phyloP scores from a whole-genome alignment of 352 stramenopile genomes.

The Phytophthora agathidicida region DNA sequence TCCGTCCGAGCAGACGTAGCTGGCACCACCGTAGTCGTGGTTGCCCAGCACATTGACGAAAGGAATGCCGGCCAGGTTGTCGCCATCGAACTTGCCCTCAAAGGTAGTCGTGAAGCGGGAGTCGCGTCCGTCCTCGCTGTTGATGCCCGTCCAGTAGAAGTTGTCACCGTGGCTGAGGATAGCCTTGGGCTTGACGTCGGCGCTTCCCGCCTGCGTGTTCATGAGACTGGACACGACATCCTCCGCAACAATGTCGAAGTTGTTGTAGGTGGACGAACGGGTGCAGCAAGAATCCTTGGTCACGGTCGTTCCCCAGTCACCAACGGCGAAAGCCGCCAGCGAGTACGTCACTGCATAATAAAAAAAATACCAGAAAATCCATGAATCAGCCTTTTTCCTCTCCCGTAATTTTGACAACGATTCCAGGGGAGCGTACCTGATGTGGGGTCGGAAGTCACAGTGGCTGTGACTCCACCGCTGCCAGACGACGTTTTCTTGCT shows the following conservation, averaged over 20 bases:
- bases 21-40: constrained; percentile 73
- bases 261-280: constrained; percentile 54
- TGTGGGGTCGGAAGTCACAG: constrained; percentile 36
- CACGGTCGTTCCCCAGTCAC: constrained; percentile 75
- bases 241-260: constrained; percentile 69
- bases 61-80: constrained; percentile 49
- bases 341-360: constrained; percentile 46
- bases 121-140: constrained; percentile 43
- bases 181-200: constrained; percentile 54
- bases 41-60: constrained; percentile 75
- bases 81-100: constrained; percentile 58
- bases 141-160: constrained; percentile 77
- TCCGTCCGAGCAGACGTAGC: constrained; percentile 56
- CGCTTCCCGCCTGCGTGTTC: constrained; percentile 50
- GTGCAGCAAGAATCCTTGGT: constrained; percentile 74
- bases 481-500: constrained; percentile 28
- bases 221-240: constrained; percentile 71
- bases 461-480: constrained; percentile 8
- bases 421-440: constrained; percentile 16
- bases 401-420: too few species aligned
- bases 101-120: constrained; percentile 68
- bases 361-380: constrained; percentile 9
- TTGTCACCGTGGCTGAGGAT: constrained; percentile 75
- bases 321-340: constrained; percentile 68
- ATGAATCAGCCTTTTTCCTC: too few species aligned